Percentiles rank a stretch among this genome's conserved stretches.
Evolutionary conservation across 2,329 filamentous ascomycete genomes (phyloP).

Genomic region (Rutstroemia sp.): DNA sequence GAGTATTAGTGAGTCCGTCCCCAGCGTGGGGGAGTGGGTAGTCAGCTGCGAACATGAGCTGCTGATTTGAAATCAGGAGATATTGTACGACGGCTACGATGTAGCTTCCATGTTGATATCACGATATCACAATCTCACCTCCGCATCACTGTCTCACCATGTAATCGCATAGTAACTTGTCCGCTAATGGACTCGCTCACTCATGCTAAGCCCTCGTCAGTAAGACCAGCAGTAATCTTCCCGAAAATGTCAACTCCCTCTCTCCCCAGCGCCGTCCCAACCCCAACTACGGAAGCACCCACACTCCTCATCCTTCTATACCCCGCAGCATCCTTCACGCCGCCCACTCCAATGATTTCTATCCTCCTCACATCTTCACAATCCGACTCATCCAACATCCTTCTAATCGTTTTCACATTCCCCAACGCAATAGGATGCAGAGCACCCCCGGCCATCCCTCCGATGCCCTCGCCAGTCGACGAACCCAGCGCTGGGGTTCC

Average conservation of each 20-base stretch:
- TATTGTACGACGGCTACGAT: too few species aligned
- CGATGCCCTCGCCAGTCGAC: constrained; percentile 49
- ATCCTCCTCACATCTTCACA: constrained; percentile 43
- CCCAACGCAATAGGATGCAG: constrained; percentile 68
- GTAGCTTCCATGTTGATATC: too few species aligned
- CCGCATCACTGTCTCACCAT: too few species aligned
- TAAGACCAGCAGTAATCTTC: constrained; percentile 37
- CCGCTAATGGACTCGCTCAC: too few species aligned
- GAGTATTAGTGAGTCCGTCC: too few species aligned
- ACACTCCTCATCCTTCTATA: constrained; percentile 58
- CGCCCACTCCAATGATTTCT: constrained; percentile 63
- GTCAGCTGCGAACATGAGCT: too few species aligned
- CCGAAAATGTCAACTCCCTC: constrained; percentile 56
- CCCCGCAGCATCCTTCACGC: constrained; percentile 56
- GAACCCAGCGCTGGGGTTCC: constrained; percentile 38
- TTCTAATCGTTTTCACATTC: constrained; percentile 63
- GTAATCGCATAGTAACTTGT: too few species aligned
- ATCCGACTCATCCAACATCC: constrained; percentile 42
- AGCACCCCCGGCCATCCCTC: constrained; percentile 64
- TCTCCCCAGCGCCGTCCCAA: constrained; percentile 62
- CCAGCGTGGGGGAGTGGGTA: too few species aligned
- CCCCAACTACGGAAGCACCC: constrained; percentile 58
- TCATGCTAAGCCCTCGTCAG: too few species aligned
- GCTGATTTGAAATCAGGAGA: too few species aligned
- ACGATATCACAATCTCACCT: too few species aligned